Conservation (phyloP, 331 rosid species). For the Malus hybrid region DNA sequence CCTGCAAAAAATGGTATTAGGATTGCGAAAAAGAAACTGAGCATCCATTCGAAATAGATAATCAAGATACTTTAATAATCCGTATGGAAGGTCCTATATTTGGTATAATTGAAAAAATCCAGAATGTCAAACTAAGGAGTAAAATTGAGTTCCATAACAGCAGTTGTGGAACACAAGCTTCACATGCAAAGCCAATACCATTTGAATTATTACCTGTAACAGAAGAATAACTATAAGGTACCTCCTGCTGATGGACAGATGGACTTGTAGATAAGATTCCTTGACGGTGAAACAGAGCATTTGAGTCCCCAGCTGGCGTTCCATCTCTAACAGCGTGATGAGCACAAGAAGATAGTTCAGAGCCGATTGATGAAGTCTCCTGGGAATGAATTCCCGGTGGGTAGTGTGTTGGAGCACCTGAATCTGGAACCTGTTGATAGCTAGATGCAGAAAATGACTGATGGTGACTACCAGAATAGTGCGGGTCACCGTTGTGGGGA, state of each 20-base stretch:
- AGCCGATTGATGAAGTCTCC: conserved; percentile 42
- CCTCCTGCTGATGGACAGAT: conserved; percentile 96
- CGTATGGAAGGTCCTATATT: background rate
- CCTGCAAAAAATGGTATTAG: background rate
- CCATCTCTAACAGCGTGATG: conserved; percentile 47
- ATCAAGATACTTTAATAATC: background rate
- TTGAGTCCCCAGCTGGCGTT: conserved; percentile 42
- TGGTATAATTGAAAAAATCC: background rate
- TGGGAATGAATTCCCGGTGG: conserved; percentile 41
- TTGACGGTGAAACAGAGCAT: conserved; percentile 46
- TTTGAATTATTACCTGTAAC: conserved; percentile 86
- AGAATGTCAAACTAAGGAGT: conserved; percentile 16
- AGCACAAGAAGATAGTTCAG: conserved; percentile 42
- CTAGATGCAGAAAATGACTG: conserved; percentile 53
- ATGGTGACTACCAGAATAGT: conserved; percentile 45
- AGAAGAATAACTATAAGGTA: conserved; percentile 99
- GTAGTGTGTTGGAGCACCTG: conserved; percentile 39
- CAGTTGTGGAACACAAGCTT: conserved; percentile 36
- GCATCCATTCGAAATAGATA: too few relatives aligned
- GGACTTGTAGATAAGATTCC: conserved; percentile 55
- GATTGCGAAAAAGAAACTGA: background rate
- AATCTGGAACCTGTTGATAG: conserved; percentile 63
- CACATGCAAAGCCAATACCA: conserved; percentile 49
- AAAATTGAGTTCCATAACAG: conserved; percentile 35
- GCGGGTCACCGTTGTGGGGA: conserved; percentile 43